phyloP scores from a whole-genome alignment of 257 asterid genomes.

The Solanum ossicruentum region DNA sequence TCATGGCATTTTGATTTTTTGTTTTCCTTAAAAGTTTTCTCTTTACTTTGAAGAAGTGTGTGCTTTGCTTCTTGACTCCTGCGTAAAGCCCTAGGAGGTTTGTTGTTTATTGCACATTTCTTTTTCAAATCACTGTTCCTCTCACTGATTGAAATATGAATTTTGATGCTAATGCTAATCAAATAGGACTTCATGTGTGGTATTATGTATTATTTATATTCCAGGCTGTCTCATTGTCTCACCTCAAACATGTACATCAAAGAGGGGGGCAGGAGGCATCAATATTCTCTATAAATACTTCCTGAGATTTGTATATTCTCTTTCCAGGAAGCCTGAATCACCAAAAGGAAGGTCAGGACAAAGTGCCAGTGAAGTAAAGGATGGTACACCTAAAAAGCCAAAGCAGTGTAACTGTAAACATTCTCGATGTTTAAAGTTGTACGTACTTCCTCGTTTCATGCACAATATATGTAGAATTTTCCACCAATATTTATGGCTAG shows the following conservation, averaged over 20 bases:
- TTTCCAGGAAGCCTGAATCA: slow-evolving; percentile 79
- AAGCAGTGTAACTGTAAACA: slow-evolving; percentile 96
- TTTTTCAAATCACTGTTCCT: not conserved
- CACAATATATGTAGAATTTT: not conserved
- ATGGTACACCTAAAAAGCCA: slow-evolving; percentile 88
- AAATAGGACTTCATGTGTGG: not conserved
- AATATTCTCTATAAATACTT: not conserved
- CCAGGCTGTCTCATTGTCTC: not conserved
- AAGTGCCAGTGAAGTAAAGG: slow-evolving; percentile 47
- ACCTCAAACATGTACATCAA: not conserved
- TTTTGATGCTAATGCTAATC: not conserved
- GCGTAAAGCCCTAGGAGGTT: not conserved
- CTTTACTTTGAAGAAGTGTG: not conserved
- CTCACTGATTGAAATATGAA: not conserved
- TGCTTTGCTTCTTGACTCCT: not conserved
- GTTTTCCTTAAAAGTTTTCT: not conserved
- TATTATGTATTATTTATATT: not conserved
- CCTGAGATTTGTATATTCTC: not conserved
- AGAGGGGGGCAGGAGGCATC: not conserved
- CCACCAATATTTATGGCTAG: not conserved
- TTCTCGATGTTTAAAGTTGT: slow-evolving; percentile 90
- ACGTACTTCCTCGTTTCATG: slow-evolving; percentile 21
- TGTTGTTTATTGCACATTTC: not conserved
- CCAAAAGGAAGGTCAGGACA: slow-evolving; percentile 63
- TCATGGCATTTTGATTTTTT: not conserved